Base-by-base conservation (phyloP, 2,329 filamentous ascomycete genomes). In the Metarhizium rileyi region DNA sequence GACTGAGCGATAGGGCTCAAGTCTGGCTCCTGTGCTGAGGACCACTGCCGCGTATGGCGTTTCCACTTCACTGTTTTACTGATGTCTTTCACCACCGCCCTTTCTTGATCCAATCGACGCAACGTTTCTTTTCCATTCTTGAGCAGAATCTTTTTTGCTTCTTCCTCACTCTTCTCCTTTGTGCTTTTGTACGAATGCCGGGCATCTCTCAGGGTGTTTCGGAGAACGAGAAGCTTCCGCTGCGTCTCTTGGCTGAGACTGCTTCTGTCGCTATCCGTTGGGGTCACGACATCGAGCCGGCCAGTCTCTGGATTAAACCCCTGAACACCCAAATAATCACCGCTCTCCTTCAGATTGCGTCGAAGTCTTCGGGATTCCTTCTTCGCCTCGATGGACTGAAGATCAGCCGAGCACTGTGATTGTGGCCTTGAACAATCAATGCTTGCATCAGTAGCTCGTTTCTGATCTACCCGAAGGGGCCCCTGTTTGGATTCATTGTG, bases 241-340 rank as follows among this genome's bases (percentile, higher is more conserved):
- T 63, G 63, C 6, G 60, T 61, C 23, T 65, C 60, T 16, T 59
- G 44, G 55, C 64, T 58, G 43, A 58, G 44, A 4, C 60, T 63
- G 50, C 68, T 70, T 26, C 67, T 66, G 1, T 72, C 73, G 52
- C 72, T 76, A 14, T 69, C 66, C 3, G 73, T 73, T 7, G 74
- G 72, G 4, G 74, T 77, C 35, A 78, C 63, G 14, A 74, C 61
- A 50, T 80, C 73, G 45, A 73, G 70, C 53, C 73, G 66, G 5
- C 79, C 76, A 0, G 79, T 81, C 40, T 70, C 64, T 0, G 78
- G 78, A 56, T 82, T 81, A 48, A 76, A 67, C 3, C 78, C 78
- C 51, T 79, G 76, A 1, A 81, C 74, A 2, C 77, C 78, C 0
- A 82, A 69, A 57, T 73, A 82, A 58, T 83, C 78, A 4, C 77